Evolutionary conservation across 2,329 filamentous ascomycete species (phyloP).

Genomic region (Neonectria hederae): DNA sequence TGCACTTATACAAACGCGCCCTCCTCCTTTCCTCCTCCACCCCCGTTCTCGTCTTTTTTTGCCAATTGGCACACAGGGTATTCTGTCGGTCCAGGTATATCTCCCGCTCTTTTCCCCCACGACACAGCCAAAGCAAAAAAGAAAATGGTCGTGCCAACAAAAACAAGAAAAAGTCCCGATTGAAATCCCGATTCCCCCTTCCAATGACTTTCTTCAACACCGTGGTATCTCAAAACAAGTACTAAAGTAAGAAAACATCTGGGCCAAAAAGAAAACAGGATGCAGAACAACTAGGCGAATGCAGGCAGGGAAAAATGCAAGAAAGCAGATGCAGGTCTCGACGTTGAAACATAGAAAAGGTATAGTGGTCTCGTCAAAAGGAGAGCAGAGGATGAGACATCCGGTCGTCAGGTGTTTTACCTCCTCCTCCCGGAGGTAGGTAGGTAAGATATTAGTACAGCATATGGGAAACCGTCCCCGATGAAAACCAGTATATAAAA

Average conservation of each 20-base stretch:
- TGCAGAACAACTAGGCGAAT: neutral
- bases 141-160: neutral
- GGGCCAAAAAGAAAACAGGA: slow-evolving; percentile 7
- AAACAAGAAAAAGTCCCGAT: slow-evolving; percentile 2
- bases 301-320: slow-evolving; percentile 18
- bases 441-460: slow-evolving; percentile 41
- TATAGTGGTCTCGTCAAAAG: slow-evolving; percentile 33
- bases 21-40: neutral
- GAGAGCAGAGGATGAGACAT: slow-evolving; percentile 33
- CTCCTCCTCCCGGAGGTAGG: slow-evolving; percentile 29
- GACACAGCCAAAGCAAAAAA: slow-evolving; percentile 11
- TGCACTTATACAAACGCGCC: slow-evolving; percentile 12
- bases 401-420: slow-evolving; percentile 40
- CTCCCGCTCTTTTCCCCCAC: slow-evolving; percentile 10
- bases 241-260: slow-evolving; percentile 26
- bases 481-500: slow-evolving; percentile 29
- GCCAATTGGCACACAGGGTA: slow-evolving; percentile 23
- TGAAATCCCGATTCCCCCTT: slow-evolving; percentile 9
- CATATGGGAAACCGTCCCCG: slow-evolving; percentile 25
- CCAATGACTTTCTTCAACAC: slow-evolving; percentile 25
- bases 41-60: slow-evolving; percentile 3
- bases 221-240: slow-evolving; percentile 42
- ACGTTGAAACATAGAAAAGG: slow-evolving; percentile 16
- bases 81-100: slow-evolving; percentile 20
- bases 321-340: neutral